These are phyloP conservation scores for Taiwanofungus camphoratus DNA, from an alignment of 1,284 basidiomycete species.

Conservation along the genomic window DNA sequence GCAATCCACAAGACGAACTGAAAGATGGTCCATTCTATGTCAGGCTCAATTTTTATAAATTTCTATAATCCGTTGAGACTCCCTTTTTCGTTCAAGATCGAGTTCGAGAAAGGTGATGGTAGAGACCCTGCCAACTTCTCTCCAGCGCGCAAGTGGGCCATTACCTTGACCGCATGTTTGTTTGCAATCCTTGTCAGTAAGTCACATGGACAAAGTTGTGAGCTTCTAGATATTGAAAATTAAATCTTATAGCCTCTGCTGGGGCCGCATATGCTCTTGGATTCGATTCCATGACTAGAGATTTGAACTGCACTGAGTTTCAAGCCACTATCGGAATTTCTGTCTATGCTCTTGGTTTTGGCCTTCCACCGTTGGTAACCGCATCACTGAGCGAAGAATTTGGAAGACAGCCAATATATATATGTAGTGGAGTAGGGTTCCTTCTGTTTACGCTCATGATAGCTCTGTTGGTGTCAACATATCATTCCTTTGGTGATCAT, in stretches of 20 bases:
- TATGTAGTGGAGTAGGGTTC: constrained; percentile 51
- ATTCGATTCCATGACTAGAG: constrained; percentile 56
- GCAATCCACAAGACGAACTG: constrained; percentile 4
- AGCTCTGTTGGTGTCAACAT: constrained; percentile 45
- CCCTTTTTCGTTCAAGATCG: constrained; percentile 34
- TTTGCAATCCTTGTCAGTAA: constrained; percentile 51
- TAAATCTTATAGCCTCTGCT: constrained; percentile 37
- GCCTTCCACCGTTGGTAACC: constrained; percentile 63
- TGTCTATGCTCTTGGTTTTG: constrained; percentile 66
- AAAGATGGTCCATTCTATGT: constrained; percentile 17
- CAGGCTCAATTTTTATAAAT: constrained; percentile 1
- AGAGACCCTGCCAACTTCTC: constrained; percentile 49
- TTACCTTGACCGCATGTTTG: constrained; percentile 52
- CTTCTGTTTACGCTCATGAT: constrained; percentile 54
- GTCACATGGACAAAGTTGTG: constrained; percentile 10
- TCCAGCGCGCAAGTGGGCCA: constrained; percentile 37
- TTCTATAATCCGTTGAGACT: not conserved
- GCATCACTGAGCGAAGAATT: constrained; percentile 78
- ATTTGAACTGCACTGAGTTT: constrained; percentile 53
- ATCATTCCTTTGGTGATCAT: not conserved
- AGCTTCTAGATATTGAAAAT: not conserved
- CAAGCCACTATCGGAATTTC: constrained; percentile 58
- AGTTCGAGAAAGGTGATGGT: constrained; percentile 44
- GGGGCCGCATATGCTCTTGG: constrained; percentile 54
- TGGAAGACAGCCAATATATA: constrained; percentile 65